phyloP scores from a whole-genome alignment of 179 eudicot species.

The Spinacia oleracea region DNA sequence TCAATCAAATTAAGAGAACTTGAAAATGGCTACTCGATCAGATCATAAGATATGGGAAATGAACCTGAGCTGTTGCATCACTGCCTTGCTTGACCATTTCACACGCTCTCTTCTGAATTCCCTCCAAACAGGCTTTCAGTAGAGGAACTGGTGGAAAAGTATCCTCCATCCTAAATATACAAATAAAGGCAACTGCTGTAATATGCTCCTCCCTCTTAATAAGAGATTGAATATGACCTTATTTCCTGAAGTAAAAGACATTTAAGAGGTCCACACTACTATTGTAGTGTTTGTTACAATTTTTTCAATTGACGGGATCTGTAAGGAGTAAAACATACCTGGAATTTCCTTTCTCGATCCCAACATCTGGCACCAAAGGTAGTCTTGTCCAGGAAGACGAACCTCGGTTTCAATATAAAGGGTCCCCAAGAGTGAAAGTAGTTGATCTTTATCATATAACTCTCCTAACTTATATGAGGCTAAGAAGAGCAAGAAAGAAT shows the following conservation, averaged over 20 bases:
- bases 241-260: too few relatives aligned
- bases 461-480: conserved; percentile 6
- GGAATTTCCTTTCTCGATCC: conserved; percentile 10
- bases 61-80: conserved; percentile 1
- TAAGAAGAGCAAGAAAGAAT: conserved; percentile 3
- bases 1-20: not conserved
- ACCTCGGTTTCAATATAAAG: conserved; percentile 10
- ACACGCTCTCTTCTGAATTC: not conserved
- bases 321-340: too few relatives aligned
- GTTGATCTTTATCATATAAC: not conserved
- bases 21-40: not conserved
- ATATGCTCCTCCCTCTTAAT: not conserved
- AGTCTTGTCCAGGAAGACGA: not conserved
- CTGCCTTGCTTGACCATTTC: not conserved
- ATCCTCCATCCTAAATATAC: conserved; percentile 11
- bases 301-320: too few relatives aligned
- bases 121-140: not conserved
- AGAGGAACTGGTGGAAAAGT: conserved; percentile 8
- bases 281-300: too few relatives aligned
- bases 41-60: not conserved
- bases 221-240: conserved; percentile 16
- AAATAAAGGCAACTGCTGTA: conserved; percentile 14
- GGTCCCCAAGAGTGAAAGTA: conserved; percentile 10
- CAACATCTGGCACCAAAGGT: conserved; percentile 8
- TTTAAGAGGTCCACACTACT: too few relatives aligned